phyloP scores from a whole-genome alignment of 176 grass and related monocot genomes.

The Paspalum vaginatum region DNA sequence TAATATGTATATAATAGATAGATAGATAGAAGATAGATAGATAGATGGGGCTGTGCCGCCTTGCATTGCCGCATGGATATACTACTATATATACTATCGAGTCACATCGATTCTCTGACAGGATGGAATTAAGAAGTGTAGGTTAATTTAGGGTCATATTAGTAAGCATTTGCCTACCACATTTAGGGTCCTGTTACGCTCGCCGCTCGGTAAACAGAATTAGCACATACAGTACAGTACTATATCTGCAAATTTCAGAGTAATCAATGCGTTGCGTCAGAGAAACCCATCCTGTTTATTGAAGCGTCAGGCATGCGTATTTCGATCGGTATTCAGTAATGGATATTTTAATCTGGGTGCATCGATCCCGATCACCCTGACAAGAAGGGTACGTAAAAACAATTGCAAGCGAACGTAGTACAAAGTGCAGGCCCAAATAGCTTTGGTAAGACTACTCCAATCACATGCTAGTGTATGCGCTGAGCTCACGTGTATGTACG shows the following conservation, averaged over 20 bases:
- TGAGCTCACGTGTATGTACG: not conserved
- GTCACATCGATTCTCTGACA: not conserved
- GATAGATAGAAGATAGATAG: no score
- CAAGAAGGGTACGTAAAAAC: conserved; percentile 3
- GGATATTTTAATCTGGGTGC: not conserved
- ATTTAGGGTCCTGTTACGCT: not conserved
- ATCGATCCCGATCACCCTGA: not conserved
- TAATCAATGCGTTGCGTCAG: not conserved
- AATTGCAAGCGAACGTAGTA: not conserved
- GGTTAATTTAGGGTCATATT: not conserved
- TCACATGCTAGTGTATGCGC: conserved; percentile 20
- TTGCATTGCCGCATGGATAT: no score
- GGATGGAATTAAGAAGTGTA: not conserved
- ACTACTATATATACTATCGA: not conserved
- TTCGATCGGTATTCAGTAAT: not conserved
- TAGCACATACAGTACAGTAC: not conserved
- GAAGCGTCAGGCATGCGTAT: not conserved
- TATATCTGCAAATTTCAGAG: not conserved
- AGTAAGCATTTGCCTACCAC: conserved; percentile 4
- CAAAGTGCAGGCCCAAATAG: not conserved
- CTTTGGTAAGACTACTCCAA: not conserved
- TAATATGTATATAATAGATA: no score
- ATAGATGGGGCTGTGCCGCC: no score
- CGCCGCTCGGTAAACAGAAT: not conserved
- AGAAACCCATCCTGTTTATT: not conserved